Evolutionary conservation across 75 land plant genomes (phyloP), one percentile per base, ranked within the genome.

Genomic region (Ceratopteris richardii): DNA sequence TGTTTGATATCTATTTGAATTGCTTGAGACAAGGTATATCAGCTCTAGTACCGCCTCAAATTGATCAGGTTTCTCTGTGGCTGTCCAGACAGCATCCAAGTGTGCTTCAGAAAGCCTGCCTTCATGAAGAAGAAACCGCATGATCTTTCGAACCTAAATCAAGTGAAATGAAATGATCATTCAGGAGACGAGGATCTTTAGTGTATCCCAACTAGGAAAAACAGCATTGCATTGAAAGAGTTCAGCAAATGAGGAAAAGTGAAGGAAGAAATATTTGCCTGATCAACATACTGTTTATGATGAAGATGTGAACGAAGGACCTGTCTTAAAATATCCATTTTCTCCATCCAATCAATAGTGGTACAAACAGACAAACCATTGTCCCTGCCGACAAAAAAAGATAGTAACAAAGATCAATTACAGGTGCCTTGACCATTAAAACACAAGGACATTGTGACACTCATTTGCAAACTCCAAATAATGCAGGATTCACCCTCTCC

Each of bases 271-370:
- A 46, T 36, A 5, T 7, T 36, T n/a, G 51, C 70, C 70, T 68
- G 70, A 66, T 68, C 70, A 31, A 68, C 70, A 51, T 68, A 68
- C 43, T 68, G 70, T 50, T 68, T 68, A 60, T 68, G 70, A 66
- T 68, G 70, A 13, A 68, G 65, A 68, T 68, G 66, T 20, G 70
- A 68, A 6, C 70, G 36, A n/a, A 68, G 42, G 21, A 52, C 66
- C 51, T 53, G 66, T n/a, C 43, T 36, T n/a, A 68, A 27, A 28
- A 67, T 67, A 27, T 67, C 51, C 12, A 55, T 67, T 33, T 25
- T 58, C 52, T 67, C 69, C n/a, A 65, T 33, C 67, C 71, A 68
- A 12, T 62, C 51, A 43, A 68, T 68, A 36, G 71, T 52, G 33
- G 71, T 60, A 68, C 22, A 58, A 31, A 68, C 23, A 7, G 71